These are phyloP conservation scores for Naganishia randhawae DNA, from an alignment of 768 basidiomycete genomes.

Conservation along the genomic window DNA sequence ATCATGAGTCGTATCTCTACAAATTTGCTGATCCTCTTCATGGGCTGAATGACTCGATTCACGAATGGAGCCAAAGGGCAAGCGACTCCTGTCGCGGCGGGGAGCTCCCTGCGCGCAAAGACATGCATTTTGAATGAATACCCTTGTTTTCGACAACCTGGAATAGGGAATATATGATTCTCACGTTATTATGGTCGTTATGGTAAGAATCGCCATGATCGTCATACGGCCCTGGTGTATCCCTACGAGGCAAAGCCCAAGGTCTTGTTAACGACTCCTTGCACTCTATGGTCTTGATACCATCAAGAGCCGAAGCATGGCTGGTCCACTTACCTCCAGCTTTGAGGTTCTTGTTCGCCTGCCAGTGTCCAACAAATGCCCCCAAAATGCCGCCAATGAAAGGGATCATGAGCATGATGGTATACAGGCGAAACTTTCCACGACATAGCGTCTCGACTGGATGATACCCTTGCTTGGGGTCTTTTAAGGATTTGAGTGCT, in stretches of 20 bases:
- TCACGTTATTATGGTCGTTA: not conserved
- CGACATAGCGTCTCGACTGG: not conserved
- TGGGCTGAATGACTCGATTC: not conserved
- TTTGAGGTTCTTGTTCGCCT: not conserved
- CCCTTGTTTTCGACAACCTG: not conserved
- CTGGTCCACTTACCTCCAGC: not conserved
- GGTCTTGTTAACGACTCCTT: not conserved
- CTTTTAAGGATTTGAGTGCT: not conserved
- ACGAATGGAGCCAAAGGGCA: not conserved
- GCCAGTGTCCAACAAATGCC: not conserved
- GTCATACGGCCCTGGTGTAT: not conserved
- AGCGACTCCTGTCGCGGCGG: not conserved
- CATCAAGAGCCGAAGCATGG: too few relatives aligned
- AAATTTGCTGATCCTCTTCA: not conserved
- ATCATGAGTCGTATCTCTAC: not conserved
- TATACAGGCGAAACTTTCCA: not conserved
- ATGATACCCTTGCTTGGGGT: not conserved
- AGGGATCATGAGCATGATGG: not conserved
- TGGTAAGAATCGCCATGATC: not conserved
- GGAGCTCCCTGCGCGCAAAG: not conserved
- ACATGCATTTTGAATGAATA: not conserved
- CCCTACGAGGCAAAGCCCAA: not conserved
- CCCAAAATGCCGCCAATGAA: not conserved
- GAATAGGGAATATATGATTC: not conserved
- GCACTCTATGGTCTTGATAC: too few relatives aligned